Evolutionary conservation across 2,329 filamentous ascomycete species (phyloP).

Genomic region (Microsporum audouinii): DNA sequence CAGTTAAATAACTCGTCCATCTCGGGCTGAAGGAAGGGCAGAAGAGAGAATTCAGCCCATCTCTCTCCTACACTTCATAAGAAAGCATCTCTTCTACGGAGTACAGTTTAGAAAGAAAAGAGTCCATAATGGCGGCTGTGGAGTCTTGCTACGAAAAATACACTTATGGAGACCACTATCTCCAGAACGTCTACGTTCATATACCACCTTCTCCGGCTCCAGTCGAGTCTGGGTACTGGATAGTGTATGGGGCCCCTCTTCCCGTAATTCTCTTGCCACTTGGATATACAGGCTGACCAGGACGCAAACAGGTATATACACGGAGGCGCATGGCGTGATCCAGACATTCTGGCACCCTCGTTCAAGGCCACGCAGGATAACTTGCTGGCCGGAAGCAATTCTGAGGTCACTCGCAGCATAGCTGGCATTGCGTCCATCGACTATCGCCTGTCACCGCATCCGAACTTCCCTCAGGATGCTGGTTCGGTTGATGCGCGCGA

Average conservation of each 20-base stretch:
- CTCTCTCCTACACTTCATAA: too few species aligned
- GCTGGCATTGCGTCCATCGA: conserved; percentile 35
- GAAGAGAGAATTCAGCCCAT: too few species aligned
- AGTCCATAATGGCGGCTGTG: background rate
- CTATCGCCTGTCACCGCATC: conserved; percentile 37
- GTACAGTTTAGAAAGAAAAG: background rate
- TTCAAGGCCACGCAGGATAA: conserved; percentile 29
- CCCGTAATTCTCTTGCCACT: background rate
- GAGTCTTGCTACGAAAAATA: conserved; percentile 9
- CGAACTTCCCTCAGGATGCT: conserved; percentile 28
- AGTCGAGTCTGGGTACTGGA: conserved; percentile 25
- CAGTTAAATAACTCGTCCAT: too few species aligned
- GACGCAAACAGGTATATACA: conserved; percentile 25
- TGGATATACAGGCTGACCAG: background rate
- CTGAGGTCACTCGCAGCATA: conserved; percentile 17
- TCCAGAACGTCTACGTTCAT: conserved; percentile 27
- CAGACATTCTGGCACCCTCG: conserved; percentile 26
- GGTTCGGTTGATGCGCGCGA: conserved; percentile 19
- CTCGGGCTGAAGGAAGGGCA: too few species aligned
- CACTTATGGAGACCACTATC: conserved; percentile 21
- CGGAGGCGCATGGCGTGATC: conserved; percentile 41
- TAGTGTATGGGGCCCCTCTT: conserved; percentile 25
- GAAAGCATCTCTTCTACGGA: too few species aligned
- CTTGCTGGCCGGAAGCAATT: conserved; percentile 13
- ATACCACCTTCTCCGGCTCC: conserved; percentile 14